phyloP scores from a whole-genome alignment of 176 grass and related monocot genomes.

The Triticum timopheevii region DNA sequence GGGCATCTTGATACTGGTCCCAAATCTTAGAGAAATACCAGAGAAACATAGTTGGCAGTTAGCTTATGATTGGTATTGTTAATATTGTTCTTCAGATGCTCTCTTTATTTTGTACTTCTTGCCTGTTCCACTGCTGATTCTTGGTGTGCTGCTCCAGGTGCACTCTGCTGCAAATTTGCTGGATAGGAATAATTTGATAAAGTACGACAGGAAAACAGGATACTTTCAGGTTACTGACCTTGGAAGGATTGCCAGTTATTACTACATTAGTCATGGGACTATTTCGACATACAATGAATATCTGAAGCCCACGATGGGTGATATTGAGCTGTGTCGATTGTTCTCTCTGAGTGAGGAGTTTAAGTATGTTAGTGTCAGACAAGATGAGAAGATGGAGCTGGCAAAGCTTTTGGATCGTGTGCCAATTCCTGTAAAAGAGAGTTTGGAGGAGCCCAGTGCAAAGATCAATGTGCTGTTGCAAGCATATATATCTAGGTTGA shows the following conservation, averaged over 20 bases:
- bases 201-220: slow-evolving; percentile 95
- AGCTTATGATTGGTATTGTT: neutral
- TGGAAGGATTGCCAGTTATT: slow-evolving; percentile 93
- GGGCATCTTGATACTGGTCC: neutral
- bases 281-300: slow-evolving; percentile 96
- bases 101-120: slow-evolving; percentile 4
- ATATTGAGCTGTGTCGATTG: slow-evolving; percentile 85
- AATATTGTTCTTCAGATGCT: neutral
- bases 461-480: slow-evolving; percentile 98
- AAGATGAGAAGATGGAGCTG: slow-evolving; percentile 97
- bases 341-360: slow-evolving; percentile 98
- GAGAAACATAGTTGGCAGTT: neutral
- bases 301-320: slow-evolving; percentile 93
- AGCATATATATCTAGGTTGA: slow-evolving; percentile 89
- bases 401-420: slow-evolving; percentile 92
- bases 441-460: slow-evolving; percentile 93
- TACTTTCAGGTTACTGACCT: slow-evolving; percentile 94
- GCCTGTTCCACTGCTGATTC: neutral
- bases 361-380: slow-evolving; percentile 85
- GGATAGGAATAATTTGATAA: slow-evolving; percentile 91
- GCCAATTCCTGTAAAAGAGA: slow-evolving; percentile 98
- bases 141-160: slow-evolving; percentile 53
- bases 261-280: slow-evolving; percentile 92
- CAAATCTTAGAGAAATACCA: neutral
- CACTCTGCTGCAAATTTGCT: slow-evolving; percentile 94